Evolutionary conservation across 2,329 filamentous ascomycete species (phyloP).

Genomic region (Rutstroemia sp.): DNA sequence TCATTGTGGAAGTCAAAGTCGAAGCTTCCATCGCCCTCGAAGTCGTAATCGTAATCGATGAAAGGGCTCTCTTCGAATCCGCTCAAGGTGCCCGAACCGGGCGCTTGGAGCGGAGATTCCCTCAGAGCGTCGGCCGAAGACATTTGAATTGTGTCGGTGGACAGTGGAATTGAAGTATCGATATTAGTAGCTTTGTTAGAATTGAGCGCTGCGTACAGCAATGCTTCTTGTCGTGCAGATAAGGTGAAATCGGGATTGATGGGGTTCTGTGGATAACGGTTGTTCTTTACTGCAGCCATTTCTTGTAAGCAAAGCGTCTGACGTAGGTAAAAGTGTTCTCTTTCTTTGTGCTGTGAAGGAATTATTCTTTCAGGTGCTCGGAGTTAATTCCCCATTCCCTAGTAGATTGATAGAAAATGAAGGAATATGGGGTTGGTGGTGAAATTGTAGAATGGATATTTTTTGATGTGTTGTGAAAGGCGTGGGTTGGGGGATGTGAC

Average conservation of each 20-base stretch:
- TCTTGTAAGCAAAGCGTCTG: neutral
- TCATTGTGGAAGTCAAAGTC: slow-evolving; percentile 48
- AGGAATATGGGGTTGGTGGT: neutral
- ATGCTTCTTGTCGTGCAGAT: slow-evolving; percentile 67
- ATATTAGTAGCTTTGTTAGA: slow-evolving; percentile 44
- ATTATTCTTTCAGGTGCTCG: neutral
- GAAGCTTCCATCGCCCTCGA: slow-evolving; percentile 67
- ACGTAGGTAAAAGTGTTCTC: neutral
- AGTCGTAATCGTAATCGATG: slow-evolving; percentile 73
- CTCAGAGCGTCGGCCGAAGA: slow-evolving; percentile 42
- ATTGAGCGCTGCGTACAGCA: slow-evolving; percentile 69
- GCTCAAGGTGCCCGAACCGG: slow-evolving; percentile 37
- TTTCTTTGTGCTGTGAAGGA: neutral
- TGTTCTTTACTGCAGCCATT: slow-evolving; percentile 3
- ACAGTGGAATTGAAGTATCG: slow-evolving; percentile 23
- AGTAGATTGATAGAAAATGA: neutral
- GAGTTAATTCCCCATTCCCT: neutral
- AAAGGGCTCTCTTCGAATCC: slow-evolving; percentile 70
- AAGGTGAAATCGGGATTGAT: slow-evolving; percentile 56
- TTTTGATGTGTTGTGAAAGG: neutral
- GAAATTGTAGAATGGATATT: neutral
- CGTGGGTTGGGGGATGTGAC: neutral
- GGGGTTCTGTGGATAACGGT: neutral
- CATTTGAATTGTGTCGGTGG: slow-evolving; percentile 36
- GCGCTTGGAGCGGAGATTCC: slow-evolving; percentile 38